phyloP scores from a whole-genome alignment of 2,329 filamentous ascomycete genomes.

The Trichoderma aggressivum region DNA sequence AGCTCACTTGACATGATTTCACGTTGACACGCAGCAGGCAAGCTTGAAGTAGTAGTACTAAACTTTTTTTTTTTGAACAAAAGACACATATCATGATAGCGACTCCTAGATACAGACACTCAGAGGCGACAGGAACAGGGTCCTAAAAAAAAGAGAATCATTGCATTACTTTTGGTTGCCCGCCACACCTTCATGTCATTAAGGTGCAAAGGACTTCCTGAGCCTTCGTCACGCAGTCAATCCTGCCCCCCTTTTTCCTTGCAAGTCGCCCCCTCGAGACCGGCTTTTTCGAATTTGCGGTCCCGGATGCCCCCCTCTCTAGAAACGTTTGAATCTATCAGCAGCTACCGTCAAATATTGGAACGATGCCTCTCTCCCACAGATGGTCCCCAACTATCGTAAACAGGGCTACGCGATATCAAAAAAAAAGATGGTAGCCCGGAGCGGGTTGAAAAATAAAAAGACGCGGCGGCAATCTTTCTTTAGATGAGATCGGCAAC shows the following conservation, averaged over 20 bases:
- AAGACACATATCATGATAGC: conserved; percentile 32
- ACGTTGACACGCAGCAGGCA: neutral
- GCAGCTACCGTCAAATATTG: conserved; percentile 34
- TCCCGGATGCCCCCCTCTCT: conserved; percentile 31
- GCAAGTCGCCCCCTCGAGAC: conserved; percentile 31
- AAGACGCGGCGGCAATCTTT: conserved; percentile 32
- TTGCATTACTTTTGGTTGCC: conserved; percentile 45
- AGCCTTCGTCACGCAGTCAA: conserved; percentile 38
- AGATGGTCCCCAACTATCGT: conserved; percentile 30
- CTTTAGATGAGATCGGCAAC: conserved; percentile 69
- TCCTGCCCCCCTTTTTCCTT: conserved; percentile 31
- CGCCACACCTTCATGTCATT: conserved; percentile 35
- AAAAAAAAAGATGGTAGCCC: conserved; percentile 22
- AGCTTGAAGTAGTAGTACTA: neutral
- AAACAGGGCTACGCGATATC: conserved; percentile 23
- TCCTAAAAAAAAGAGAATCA: conserved; percentile 33
- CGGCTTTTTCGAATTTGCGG: conserved; percentile 25
- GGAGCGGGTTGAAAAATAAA: conserved; percentile 25
- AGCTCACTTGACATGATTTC: neutral
- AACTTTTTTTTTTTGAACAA: neutral
- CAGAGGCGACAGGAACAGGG: conserved; percentile 32
- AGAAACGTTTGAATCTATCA: conserved; percentile 41
- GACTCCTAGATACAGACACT: conserved; percentile 37
- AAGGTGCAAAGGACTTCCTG: conserved; percentile 39
- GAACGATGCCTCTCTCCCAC: conserved; percentile 26